These are phyloP conservation scores for Pseudoneurospora amorphoporcata DNA, from an alignment of 495 filamentous ascomycete species.

Conservation along the genomic window DNA sequence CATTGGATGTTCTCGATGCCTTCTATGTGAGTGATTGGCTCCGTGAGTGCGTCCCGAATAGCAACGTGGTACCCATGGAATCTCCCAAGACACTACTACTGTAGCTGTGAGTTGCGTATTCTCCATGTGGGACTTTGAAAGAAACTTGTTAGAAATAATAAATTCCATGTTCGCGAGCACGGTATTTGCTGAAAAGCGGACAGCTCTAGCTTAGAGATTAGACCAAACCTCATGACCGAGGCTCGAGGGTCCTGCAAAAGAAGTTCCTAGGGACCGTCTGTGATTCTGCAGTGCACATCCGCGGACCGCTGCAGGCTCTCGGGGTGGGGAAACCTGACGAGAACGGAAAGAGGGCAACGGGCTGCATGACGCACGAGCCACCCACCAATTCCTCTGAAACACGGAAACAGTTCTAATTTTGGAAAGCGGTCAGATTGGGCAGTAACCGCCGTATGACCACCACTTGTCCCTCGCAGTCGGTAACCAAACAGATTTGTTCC, in stretches of 20 bases:
- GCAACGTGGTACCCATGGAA: background rate
- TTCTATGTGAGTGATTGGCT: background rate
- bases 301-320: background rate
- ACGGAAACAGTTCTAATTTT: background rate
- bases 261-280: background rate
- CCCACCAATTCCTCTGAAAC: background rate
- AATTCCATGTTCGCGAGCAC: background rate
- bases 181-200: background rate
- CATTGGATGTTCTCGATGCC: background rate
- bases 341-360: conserved; percentile 1
- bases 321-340: background rate
- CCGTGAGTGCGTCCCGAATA: background rate
- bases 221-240: background rate
- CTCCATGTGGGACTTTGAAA: background rate
- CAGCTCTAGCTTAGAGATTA: background rate
- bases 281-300: background rate
- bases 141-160: background rate
- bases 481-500: background rate
- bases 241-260: background rate
- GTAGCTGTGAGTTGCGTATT: background rate
- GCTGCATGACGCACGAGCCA: background rate
- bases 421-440: background rate
- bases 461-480: background rate
- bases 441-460: background rate
- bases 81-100: background rate